Base-by-base conservation (phyloP, 1,284 basidiomycete genomes). In the Trichosporon inkin region DNA sequence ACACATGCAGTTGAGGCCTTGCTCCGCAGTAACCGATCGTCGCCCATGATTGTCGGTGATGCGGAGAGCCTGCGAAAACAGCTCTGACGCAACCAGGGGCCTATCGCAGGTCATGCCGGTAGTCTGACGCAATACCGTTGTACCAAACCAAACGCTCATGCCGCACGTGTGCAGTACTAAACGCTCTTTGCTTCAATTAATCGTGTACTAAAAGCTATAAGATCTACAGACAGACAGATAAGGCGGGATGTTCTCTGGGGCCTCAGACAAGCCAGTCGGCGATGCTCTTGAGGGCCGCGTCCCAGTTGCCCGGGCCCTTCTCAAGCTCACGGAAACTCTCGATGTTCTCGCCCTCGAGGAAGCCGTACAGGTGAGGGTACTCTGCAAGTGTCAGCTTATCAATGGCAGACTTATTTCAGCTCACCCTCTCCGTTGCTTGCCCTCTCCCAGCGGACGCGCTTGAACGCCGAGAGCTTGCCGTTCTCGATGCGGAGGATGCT, bases 401-500 rank as follows among this genome's bases (percentile, higher is more conserved):
- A 19, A 19, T 19, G 20, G 10, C 7, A 13, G 22, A 44, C 16
- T 2, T 28, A 16, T 1, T 32, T 7, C 3, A 4, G 69, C 74
- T 67, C 64, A 76, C 74, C 63, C 56, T 72, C 57, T n/a, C 69
- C 68, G 56, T 70, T 65, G 35, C 63, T 62, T 2, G 60, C 56
- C 58, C 61, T 59, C 16, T 70, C 67, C 75, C 74, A 77, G 35
- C 56, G 53, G 16, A 77, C 61, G 40, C 70, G 67, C 59, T 73
- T 73, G 64, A 69, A 75, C 0, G 69, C 67, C 19, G 61, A 61
- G 19, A 77, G 58, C 32, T 68, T 62, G 8, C 57, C 73, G n/a
- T 62, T 61, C 60, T 77, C 73, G 17, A 85, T 66, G n/a, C 81
- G 80, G 38, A 86, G 72, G 13, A 86, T 68, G 62, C 81, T 81